Conservation (phyloP, 1,284 basidiomycete genomes). For the Peniophora sp. region DNA sequence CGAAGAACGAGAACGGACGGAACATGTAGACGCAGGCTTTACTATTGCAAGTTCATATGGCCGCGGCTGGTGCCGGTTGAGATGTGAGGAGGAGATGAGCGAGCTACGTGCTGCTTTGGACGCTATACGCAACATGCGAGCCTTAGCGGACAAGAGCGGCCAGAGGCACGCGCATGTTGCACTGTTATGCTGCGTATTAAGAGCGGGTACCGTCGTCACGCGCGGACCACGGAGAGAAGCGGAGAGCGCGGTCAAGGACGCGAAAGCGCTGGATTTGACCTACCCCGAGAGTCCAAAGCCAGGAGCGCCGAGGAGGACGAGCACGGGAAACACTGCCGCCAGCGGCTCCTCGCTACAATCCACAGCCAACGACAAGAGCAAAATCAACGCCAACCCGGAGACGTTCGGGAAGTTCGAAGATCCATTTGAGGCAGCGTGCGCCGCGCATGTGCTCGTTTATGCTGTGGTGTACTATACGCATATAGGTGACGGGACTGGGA, state of each 20-base stretch:
- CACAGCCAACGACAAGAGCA: not conserved
- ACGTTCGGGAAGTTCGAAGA: conserved; percentile 26
- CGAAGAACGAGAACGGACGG: conserved; percentile 24
- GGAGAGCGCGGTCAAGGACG: conserved; percentile 29
- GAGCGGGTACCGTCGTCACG: conserved; percentile 42
- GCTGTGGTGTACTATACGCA: conserved; percentile 54
- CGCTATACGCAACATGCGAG: conserved; percentile 34
- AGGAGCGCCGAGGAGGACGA: not conserved
- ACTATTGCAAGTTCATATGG: conserved; percentile 42
- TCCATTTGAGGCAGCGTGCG: conserved; percentile 37
- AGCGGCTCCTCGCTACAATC: not conserved
- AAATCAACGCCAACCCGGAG: conserved; percentile 8
- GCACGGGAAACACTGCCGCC: not conserved
- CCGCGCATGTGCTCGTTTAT: conserved; percentile 46
- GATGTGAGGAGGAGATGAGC: conserved; percentile 17
- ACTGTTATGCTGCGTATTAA: conserved; percentile 41
- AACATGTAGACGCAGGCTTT: conserved; percentile 44
- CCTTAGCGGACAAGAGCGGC: conserved; percentile 26
- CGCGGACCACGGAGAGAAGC: conserved; percentile 46
- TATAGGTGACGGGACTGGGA: conserved; percentile 34
- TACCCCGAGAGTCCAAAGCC: conserved; percentile 16
- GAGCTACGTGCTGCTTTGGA: conserved; percentile 33
- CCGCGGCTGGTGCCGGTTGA: conserved; percentile 23
- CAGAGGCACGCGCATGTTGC: conserved; percentile 32
- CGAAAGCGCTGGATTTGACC: conserved; percentile 34